These are phyloP conservation scores for Kwoniella heveanensis DNA, from an alignment of 768 basidiomycete genomes.

Conservation along the genomic window DNA sequence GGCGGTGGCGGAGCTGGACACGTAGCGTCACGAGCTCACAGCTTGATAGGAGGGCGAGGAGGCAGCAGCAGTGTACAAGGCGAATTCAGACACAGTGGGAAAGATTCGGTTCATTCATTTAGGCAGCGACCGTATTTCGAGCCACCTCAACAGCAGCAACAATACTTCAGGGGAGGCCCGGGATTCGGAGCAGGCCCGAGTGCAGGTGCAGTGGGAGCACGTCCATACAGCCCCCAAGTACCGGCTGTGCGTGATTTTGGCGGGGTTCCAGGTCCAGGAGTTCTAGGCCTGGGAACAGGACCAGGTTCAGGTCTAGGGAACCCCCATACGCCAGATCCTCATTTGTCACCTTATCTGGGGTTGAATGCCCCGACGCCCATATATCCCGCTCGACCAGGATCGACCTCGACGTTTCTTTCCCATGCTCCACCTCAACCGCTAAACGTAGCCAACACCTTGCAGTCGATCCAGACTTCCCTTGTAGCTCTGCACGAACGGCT, in stretches of 20 bases:
- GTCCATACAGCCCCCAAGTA: conserved; percentile 20
- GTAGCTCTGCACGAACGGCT: conserved; percentile 50
- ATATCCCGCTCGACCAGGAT: conserved; percentile 37
- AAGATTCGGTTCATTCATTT: conserved; percentile 35
- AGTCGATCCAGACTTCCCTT: conserved; percentile 52
- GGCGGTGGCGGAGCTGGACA: not conserved
- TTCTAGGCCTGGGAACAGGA: not conserved
- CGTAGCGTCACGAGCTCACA: conserved; percentile 36
- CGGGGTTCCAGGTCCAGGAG: too few relatives aligned
- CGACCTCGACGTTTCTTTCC: conserved; percentile 36
- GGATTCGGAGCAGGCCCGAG: too few relatives aligned
- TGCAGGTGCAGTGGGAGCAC: not conserved
- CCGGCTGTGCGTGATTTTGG: conserved; percentile 26
- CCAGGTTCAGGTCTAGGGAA: not conserved
- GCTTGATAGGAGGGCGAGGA: conserved; percentile 23
- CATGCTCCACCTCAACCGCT: conserved; percentile 20
- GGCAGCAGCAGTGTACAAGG: not conserved
- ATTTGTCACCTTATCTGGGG: conserved; percentile 24
- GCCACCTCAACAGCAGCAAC: not conserved
- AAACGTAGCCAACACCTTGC: conserved; percentile 38
- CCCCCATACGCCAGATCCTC: conserved; percentile 19
- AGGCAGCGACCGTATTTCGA: conserved; percentile 15
- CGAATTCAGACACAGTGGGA: conserved; percentile 6
- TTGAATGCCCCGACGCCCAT: conserved; percentile 28
- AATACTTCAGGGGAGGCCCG: not conserved